Evolutionary conservation across 75 land plant genomes (phyloP), one percentile per base, ranked within the genome.

Genomic region (Pinus albicaulis): DNA sequence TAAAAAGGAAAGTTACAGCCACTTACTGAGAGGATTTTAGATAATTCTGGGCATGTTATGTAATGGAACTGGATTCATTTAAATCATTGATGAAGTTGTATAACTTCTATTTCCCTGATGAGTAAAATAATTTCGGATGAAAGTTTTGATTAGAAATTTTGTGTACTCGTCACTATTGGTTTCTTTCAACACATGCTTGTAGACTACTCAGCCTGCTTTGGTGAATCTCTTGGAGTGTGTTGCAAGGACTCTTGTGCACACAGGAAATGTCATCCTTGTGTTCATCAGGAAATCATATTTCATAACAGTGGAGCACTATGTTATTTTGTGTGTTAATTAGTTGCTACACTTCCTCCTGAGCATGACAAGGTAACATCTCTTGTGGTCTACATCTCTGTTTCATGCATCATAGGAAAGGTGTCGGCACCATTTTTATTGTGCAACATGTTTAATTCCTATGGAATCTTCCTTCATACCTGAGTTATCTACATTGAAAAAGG

Each of bases 1-100:
- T 92, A 10, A 76, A 80, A 80, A 92, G 88, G 79, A 90, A 88
- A 76, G 88, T 92, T 44, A 71, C 78, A 28, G 69, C 85, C 52
- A 75, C 73, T 55, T 85, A 77, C 23, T 68, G 71, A 68, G 71
- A 68, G 36, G 48, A 11, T 68, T 68, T 7, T 22, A n/a, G 22
- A 68, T 20, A 68, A 41, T 68, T 68, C 41, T 68, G 7, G 10
- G n/a, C 41, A 20, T 20, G 36, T 38, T 66, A 7, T 66, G 20
- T 44, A 36, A 36, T 22, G 52, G 71, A 36, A 28, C 52, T 44
- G 52, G 31, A 64, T 64, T 64, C 68, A 64, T 28, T 64, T 68
- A 68, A 68, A 68, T 38, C 52, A 20, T 41, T 41, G 36, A 36
- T 7, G 34, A n/a, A 64, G 52, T 17, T 2, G 3, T 68, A 44